Percentiles rank a stretch among this genome's conserved stretches.
These are phyloP conservation scores for Mortierella hygrophila DNA, from an alignment of 192 early-diverging fungal species.

Conservation along the genomic window DNA sequence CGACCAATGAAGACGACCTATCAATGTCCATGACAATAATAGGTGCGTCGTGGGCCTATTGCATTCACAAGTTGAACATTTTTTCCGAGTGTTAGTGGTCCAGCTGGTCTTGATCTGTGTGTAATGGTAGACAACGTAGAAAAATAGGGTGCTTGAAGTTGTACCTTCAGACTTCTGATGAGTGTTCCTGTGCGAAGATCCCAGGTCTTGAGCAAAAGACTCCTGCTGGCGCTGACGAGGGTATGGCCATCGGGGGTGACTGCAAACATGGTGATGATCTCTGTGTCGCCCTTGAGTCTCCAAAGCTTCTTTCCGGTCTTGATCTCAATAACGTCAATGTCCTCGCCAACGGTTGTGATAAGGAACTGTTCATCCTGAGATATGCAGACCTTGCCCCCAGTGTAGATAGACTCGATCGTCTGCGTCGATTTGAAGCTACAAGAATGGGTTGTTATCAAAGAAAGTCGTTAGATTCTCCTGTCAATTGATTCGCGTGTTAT, in stretches of 20 bases:
- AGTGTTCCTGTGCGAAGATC: slow-evolving; percentile 72
- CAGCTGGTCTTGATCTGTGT: background rate
- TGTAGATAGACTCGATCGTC: slow-evolving; percentile 92
- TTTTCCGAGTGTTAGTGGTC: background rate
- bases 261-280: slow-evolving; percentile 90
- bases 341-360: slow-evolving; percentile 86
- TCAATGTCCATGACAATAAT: slow-evolving; percentile 95
- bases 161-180: slow-evolving; percentile 75
- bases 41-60: slow-evolving; percentile 91
- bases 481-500: background rate
- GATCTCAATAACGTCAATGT: slow-evolving; percentile 83
- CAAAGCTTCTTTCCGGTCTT: slow-evolving; percentile 72
- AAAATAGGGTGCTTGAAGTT: background rate
- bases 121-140: background rate
- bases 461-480: background rate
- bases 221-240: slow-evolving; percentile 86
- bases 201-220: slow-evolving; percentile 84
- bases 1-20: slow-evolving; percentile 89
- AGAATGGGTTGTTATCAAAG: background rate
- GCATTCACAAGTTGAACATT: background rate
- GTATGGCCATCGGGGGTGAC: slow-evolving; percentile 82
- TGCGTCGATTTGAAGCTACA: slow-evolving; percentile 79
- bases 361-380: slow-evolving; percentile 76
- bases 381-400: slow-evolving; percentile 86
- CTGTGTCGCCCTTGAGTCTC: slow-evolving; percentile 83